Percentiles rank a stretch among this genome's conserved stretches.
These are phyloP conservation scores for Phytophthora pistaciae DNA, from an alignment of 352 stramenopile species.

Conservation along the genomic window DNA sequence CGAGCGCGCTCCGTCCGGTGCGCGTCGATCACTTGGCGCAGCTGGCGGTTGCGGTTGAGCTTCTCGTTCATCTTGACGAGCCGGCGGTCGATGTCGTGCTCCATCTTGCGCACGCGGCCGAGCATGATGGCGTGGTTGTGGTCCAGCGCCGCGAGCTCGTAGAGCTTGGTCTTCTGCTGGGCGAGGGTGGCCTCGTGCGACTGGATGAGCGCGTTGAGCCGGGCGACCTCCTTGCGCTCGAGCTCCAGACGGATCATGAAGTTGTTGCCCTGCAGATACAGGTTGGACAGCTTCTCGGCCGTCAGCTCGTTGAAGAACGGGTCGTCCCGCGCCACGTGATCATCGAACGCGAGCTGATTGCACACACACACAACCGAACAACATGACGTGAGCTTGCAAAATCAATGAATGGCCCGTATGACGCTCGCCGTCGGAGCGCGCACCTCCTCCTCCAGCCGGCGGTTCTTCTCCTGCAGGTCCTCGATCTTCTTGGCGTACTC, in stretches of 20 bases:
- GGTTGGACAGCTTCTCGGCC: conserved; percentile 78
- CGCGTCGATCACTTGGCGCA: conserved; percentile 71
- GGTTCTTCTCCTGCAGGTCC: conserved; percentile 80
- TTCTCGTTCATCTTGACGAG: conserved; percentile 89
- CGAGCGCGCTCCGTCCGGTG: conserved; percentile 74
- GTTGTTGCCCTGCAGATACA: conserved; percentile 87
- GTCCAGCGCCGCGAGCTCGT: conserved; percentile 75
- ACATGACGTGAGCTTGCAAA: conserved; percentile 9
- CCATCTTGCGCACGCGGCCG: conserved; percentile 76
- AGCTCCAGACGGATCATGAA: conserved; percentile 83
- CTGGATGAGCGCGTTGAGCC: conserved; percentile 74
- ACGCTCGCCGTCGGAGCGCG: background rate
- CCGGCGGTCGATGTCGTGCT: conserved; percentile 83
- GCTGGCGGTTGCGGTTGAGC: conserved; percentile 69
- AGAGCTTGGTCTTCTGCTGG: conserved; percentile 80
- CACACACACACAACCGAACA: conserved; percentile 19
- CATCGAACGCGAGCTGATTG: conserved; percentile 78
- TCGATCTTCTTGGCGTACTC: conserved; percentile 86
- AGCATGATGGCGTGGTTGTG: conserved; percentile 76
- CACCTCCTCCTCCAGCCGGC: conserved; percentile 81
- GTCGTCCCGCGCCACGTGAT: conserved; percentile 69
- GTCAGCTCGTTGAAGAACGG: conserved; percentile 82
- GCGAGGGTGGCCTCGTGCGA: conserved; percentile 66
- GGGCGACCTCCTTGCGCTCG: conserved; percentile 75
- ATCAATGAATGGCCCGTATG: background rate